phyloP scores from a whole-genome alignment of 2,329 filamentous ascomycete species.

The Aspergillus amoenus region DNA sequence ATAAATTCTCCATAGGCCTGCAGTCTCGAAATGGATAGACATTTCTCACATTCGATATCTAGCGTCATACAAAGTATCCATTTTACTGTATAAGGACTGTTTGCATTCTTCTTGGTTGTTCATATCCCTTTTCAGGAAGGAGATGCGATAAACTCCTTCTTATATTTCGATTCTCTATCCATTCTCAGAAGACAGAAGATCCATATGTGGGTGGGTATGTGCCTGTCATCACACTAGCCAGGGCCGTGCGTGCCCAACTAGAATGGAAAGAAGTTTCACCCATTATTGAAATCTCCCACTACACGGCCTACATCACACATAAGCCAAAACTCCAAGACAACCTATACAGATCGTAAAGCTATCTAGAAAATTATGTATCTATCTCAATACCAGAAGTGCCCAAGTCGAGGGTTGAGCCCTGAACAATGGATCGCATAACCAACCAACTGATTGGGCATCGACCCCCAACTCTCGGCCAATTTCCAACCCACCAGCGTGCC shows the following conservation, averaged over 20 bases:
- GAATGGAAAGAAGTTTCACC: no score
- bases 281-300: no score
- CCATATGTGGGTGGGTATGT: no score
- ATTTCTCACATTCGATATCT: neutral
- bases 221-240: no score
- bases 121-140: neutral
- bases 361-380: no score
- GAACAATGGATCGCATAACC: neutral
- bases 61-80: neutral
- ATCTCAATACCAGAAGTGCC: neutral
- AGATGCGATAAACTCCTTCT: neutral
- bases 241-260: no score
- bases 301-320: no score
- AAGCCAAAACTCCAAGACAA: no score
- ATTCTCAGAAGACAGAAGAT: no score
- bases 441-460: constrained; percentile 11
- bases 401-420: constrained; percentile 1
- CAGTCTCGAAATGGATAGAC: neutral
- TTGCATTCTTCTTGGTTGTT: neutral
- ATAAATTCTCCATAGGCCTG: neutral
- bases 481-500: neutral
- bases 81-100: neutral
- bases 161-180: no score
- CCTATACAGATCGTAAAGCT: no score
- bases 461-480: neutral